Evolutionary conservation across 768 basidiomycete species (phyloP).

Genomic region (Macrolepiota fuliginosa): DNA sequence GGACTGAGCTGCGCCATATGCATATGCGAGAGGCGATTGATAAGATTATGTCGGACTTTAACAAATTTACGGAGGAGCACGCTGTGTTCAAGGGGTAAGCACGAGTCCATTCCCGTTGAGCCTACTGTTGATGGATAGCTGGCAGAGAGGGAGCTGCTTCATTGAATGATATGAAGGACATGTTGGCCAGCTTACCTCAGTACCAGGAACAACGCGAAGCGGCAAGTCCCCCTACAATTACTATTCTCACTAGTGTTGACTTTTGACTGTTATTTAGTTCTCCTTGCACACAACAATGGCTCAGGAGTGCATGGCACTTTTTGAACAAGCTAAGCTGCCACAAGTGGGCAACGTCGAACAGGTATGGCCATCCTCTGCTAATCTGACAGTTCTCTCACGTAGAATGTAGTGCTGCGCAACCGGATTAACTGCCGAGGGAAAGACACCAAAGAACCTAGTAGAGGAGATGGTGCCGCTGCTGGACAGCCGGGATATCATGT

Average conservation of each 20-base stretch:
- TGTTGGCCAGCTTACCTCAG: constrained; percentile 93
- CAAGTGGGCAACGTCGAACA: constrained; percentile 89
- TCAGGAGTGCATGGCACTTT: constrained; percentile 93
- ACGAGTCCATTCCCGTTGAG: not conserved
- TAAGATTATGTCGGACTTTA: constrained; percentile 95
- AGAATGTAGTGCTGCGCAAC: constrained; percentile 82
- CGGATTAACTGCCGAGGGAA: constrained; percentile 87
- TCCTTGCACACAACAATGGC: constrained; percentile 97
- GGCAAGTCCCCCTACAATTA: constrained; percentile 35
- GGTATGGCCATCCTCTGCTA: constrained; percentile 32
- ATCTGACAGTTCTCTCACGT: not conserved
- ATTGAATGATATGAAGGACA: constrained; percentile 98
- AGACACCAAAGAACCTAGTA: constrained; percentile 90
- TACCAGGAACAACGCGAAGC: constrained; percentile 95
- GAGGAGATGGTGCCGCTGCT: constrained; percentile 99
- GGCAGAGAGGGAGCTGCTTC: constrained; percentile 76
- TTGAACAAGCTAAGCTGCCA: constrained; percentile 84
- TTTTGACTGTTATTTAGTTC: constrained; percentile 54
- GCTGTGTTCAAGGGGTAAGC: constrained; percentile 89
- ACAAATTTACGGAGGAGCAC: constrained; percentile 90
- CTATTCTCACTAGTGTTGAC: not conserved
- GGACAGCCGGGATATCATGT: constrained; percentile 85
- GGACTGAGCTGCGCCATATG: constrained; percentile 92
- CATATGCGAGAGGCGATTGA: constrained; percentile 99
- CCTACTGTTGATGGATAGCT: constrained; percentile 1